Conservation (phyloP, 2,329 filamentous ascomycete genomes). For the Macrophomina tecta region DNA sequence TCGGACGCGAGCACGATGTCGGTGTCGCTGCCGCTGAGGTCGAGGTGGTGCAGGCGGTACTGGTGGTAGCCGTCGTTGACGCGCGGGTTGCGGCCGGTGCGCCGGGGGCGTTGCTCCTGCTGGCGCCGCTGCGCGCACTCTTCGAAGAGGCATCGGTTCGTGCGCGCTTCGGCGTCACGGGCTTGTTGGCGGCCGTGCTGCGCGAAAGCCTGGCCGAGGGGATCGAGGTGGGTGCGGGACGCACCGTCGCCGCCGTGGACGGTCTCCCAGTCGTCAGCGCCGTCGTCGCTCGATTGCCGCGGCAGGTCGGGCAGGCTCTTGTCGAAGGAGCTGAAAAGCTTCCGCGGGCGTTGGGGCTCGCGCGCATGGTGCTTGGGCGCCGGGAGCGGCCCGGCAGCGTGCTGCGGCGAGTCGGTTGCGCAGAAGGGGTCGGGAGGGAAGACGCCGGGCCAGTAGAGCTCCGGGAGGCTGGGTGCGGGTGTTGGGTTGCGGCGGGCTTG, state of each 20-base stretch:
- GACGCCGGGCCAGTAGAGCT: slow-evolving; percentile 10
- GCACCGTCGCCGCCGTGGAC: neutral
- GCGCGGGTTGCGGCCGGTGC: neutral
- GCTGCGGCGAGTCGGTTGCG: too few relatives aligned
- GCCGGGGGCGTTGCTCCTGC: neutral
- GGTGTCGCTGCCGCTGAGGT: slow-evolving; percentile 7
- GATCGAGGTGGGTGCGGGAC: neutral
- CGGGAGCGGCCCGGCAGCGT: neutral
- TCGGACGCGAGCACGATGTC: slow-evolving; percentile 16
- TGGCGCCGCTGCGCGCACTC: slow-evolving; percentile 42
- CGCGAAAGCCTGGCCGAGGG: slow-evolving; percentile 38
- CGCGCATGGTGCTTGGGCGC: neutral
- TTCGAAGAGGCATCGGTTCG: neutral
- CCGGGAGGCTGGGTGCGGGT: neutral
- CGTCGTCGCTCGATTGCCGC: neutral
- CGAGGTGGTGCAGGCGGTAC: neutral
- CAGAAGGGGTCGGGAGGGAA: neutral
- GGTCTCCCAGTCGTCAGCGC: slow-evolving; percentile 5
- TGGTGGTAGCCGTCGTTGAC: slow-evolving; percentile 7
- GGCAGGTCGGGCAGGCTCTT: slow-evolving; percentile 3
- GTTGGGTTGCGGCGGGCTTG: neutral
- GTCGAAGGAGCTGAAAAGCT: neutral
- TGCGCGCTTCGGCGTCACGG: slow-evolving; percentile 42
- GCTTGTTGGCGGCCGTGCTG: slow-evolving; percentile 52
- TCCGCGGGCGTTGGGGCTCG: neutral